These are phyloP conservation scores for Pseudopithomyces maydicus DNA, from an alignment of 2,329 filamentous ascomycete genomes.

Conservation along the genomic window DNA sequence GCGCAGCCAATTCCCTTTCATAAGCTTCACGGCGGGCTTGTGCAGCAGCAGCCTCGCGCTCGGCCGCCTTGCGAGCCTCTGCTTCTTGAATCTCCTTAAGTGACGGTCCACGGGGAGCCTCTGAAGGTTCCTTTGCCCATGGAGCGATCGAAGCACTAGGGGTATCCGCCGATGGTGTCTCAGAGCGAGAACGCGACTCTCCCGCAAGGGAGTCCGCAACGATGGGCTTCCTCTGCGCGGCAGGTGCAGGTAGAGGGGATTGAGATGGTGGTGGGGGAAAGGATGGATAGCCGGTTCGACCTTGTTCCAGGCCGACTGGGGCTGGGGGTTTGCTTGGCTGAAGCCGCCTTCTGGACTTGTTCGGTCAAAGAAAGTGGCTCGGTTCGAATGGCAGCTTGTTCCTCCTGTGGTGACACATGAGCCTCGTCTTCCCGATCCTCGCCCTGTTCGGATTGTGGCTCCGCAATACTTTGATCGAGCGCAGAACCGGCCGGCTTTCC, in stretches of 20 bases:
- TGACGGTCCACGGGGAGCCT: slow-evolving; percentile 81
- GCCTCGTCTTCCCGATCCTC: slow-evolving; percentile 20
- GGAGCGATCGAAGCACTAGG: slow-evolving; percentile 79
- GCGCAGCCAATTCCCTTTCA: slow-evolving; percentile 75
- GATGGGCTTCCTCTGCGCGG: slow-evolving; percentile 84
- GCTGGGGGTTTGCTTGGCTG: slow-evolving; percentile 63
- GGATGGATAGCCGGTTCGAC: slow-evolving; percentile 77
- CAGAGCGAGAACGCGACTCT: slow-evolving; percentile 73
- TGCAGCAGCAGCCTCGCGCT: slow-evolving; percentile 80
- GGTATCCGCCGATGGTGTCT: slow-evolving; percentile 72
- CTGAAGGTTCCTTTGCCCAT: slow-evolving; percentile 85
- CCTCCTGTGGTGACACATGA: slow-evolving; percentile 10
- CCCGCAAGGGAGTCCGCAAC: slow-evolving; percentile 74
- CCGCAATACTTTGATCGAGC: slow-evolving; percentile 25
- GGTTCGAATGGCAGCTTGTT: slow-evolving; percentile 21
- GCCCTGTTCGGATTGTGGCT: slow-evolving; percentile 22
- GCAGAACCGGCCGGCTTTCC: slow-evolving; percentile 32
- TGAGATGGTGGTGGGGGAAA: slow-evolving; percentile 75
- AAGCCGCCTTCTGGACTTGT: slow-evolving; percentile 78
- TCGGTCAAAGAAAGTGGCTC: slow-evolving; percentile 75
- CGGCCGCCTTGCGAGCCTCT: slow-evolving; percentile 89
- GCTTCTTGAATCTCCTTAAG: slow-evolving; percentile 96
- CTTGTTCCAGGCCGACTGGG: slow-evolving; percentile 64
- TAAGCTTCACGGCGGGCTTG: slow-evolving; percentile 76
- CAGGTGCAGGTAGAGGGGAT: slow-evolving; percentile 85